Evolutionary conservation across 2,329 filamentous ascomycete species (phyloP).

Genomic region (Paecilomyces sp.): DNA sequence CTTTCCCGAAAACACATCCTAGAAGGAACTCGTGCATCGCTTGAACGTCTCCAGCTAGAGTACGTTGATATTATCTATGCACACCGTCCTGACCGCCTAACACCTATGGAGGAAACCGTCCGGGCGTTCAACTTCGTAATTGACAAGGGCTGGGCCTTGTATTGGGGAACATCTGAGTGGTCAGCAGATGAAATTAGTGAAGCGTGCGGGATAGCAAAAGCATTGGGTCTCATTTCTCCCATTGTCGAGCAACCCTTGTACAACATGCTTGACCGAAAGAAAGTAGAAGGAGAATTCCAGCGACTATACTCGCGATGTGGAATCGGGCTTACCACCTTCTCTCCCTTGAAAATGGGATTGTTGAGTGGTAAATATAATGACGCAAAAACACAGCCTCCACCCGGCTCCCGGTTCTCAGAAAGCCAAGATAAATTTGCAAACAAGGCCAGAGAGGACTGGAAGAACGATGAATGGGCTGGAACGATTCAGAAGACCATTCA

Average conservation of each 20-base stretch:
- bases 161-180: conserved; percentile 68
- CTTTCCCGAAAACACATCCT: conserved; percentile 65
- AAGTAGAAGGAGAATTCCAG: conserved; percentile 56
- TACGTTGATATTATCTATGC: conserved; percentile 68
- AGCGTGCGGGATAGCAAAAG: conserved; percentile 55
- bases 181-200: conserved; percentile 59
- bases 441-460: conserved; percentile 33
- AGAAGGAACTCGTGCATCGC: conserved; percentile 55
- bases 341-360: conserved; percentile 54
- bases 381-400: conserved; percentile 42
- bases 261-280: conserved; percentile 56
- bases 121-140: conserved; percentile 67
- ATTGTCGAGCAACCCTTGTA: conserved; percentile 55
- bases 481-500: conserved; percentile 52
- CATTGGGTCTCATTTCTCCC: conserved; percentile 51
- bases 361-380: conserved; percentile 63
- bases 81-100: conserved; percentile 60
- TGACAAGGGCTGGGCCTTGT: conserved; percentile 60
- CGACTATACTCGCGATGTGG: conserved; percentile 55
- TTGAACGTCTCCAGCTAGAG: conserved; percentile 55
- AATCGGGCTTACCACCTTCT: conserved; percentile 58
- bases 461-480: conserved; percentile 26
- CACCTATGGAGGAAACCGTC: conserved; percentile 66
- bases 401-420: conserved; percentile 51
- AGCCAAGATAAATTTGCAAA: conserved; percentile 52